Evolutionary conservation across 2,329 filamentous ascomycete species (phyloP).

Genomic region (Ophiocordyceps robertsii): DNA sequence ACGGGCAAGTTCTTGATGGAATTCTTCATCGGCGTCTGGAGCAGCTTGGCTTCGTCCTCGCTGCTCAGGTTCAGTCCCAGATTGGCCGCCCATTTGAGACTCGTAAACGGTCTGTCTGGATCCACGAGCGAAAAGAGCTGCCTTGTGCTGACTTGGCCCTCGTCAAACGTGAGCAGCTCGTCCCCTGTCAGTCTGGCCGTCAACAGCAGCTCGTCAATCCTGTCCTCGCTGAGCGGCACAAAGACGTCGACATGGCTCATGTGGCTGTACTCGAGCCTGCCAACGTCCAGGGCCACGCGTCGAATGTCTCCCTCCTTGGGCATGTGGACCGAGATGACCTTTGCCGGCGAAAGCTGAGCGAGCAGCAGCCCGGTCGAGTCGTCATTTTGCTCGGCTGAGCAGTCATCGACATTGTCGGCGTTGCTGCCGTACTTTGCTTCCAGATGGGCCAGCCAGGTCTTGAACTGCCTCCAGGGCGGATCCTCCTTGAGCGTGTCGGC

Average conservation of each 20-base stretch:
- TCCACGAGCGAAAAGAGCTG: conserved; percentile 1
- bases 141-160: background rate
- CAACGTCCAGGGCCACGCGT: conserved; percentile 1
- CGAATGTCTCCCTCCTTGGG: background rate
- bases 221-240: background rate
- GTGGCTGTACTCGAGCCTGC: conserved; percentile 1
- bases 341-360: background rate
- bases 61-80: background rate
- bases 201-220: background rate
- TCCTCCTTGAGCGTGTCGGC: conserved; percentile 2
- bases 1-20: background rate
- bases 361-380: background rate
- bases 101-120: conserved; percentile 1
- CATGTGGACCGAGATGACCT: background rate
- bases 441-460: background rate
- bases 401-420: background rate
- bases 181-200: background rate
- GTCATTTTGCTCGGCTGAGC: background rate
- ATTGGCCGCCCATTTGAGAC: background rate
- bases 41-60: background rate
- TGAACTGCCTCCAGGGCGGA: conserved; percentile 1
- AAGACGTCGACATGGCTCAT: conserved; percentile 2
- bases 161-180: background rate
- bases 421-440: background rate
- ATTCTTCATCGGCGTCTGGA: background rate